Evolutionary conservation across 495 filamentous ascomycete genomes (phyloP).

Genomic region (Hapsidospora chrysogenum): DNA sequence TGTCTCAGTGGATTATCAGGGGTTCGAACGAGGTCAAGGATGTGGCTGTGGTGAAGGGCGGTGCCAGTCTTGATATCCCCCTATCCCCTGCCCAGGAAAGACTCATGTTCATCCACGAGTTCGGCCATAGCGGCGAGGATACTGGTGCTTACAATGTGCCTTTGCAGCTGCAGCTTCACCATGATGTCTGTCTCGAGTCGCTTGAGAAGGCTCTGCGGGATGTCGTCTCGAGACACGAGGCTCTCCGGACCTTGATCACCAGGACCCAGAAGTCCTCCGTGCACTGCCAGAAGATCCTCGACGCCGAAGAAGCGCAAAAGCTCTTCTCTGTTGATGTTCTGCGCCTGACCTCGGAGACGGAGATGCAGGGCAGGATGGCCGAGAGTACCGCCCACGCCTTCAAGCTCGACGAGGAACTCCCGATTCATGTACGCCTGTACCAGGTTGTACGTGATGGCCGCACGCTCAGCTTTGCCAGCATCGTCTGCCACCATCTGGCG

Average conservation of each 20-base stretch:
- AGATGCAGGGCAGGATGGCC: background rate
- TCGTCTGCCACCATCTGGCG: background rate
- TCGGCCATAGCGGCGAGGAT: background rate
- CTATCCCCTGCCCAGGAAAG: background rate
- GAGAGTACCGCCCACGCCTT: background rate
- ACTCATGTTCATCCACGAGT: background rate
- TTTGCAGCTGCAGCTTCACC: background rate
- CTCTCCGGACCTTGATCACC: background rate
- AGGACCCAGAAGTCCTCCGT: background rate
- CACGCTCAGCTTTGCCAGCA: background rate
- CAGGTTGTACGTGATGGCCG: background rate
- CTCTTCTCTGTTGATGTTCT: background rate
- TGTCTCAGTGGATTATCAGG: background rate
- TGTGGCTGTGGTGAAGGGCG: background rate
- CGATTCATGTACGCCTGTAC: background rate
- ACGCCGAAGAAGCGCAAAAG: background rate
- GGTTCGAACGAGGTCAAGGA: background rate
- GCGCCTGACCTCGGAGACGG: background rate
- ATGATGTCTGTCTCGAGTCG: background rate
- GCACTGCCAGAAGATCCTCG: background rate
- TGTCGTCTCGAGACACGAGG: background rate
- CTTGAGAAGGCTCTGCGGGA: background rate
- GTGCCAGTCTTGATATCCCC: background rate
- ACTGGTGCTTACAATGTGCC: background rate
- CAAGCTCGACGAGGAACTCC: background rate